A percentile compares a stretch with the other conserved stretches of the same genome.
Evolutionary conservation across 768 basidiomycete genomes (phyloP).

Genomic region (Naganishia onofrii): DNA sequence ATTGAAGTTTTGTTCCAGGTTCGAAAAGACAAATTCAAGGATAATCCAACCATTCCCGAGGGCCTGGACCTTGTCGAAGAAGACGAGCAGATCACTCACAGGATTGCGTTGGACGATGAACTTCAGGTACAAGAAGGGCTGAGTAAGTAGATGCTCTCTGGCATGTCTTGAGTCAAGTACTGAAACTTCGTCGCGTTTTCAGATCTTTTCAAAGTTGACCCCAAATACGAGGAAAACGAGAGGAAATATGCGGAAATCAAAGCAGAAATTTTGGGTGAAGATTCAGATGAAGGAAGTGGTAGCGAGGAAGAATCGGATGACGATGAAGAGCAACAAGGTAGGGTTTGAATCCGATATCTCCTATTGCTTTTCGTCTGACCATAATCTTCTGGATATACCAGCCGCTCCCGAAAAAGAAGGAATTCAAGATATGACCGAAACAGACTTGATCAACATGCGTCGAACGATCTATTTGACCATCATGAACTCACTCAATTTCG

Average conservation of each 20-base stretch:
- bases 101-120: conserved; percentile 87
- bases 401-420: conserved; percentile 72
- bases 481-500: conserved; percentile 97
- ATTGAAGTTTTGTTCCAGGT: conserved; percentile 99
- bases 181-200: background rate
- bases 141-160: conserved; percentile 59
- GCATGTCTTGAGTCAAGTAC: background rate
- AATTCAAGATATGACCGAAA: conserved; percentile 91
- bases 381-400: background rate
- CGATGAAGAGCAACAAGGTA: conserved; percentile 59
- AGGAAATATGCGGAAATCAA: conserved; percentile 90
- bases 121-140: conserved; percentile 89
- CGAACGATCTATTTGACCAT: conserved; percentile 93
- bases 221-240: conserved; percentile 83
- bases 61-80: conserved; percentile 95
- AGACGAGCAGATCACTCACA: conserved; percentile 95
- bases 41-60: conserved; percentile 90
- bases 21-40: conserved; percentile 98
- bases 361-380: background rate
- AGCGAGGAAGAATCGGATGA: conserved; percentile 60
- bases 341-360: conserved; percentile 38
- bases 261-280: conserved; percentile 80
- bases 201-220: conserved; percentile 96
- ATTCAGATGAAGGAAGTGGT: conserved; percentile 55
- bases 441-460: conserved; percentile 90